Evolutionary conservation across 2,329 filamentous ascomycete species (phyloP), one percentile per base, ranked within the genome.

Genomic region (Diplocarpon rosae): DNA sequence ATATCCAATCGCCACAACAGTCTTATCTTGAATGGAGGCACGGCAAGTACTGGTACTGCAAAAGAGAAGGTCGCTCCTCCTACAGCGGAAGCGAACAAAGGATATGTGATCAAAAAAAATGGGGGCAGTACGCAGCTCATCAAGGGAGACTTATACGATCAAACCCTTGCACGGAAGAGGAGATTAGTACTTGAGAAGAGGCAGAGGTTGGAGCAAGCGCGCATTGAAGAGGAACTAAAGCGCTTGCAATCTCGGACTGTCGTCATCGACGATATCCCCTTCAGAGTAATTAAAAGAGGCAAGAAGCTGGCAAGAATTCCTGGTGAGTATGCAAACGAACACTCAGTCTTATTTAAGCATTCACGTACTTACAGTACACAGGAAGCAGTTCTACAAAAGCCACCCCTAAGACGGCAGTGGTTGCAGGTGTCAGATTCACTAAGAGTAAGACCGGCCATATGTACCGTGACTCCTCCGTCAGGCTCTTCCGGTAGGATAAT

Each of bases 391-490:
- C 73, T 31, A 71, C 76, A 43, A 77, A 74, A 42, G 69, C 73
- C 38, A 93, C 87, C 2, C 88, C 88, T 0, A 92, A 88, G 64
- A 75, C 72, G 51, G 73, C 81, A 33, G 67, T 70, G 5, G 69
- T 94, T 49, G 85, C 83, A 42, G 85, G 86, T 34, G 84, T 94
- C 56, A 79, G 76, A 52, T 95, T 94, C 61, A 74, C 86, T 57
- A 77, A 88, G 53, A 94, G 85, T 64, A 93, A 90, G 62, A 83
- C 82, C 55, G 88, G 88, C 50, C 95, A 94, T 56, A 74, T 95
- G 20, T 83, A 89, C 59, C 82, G 86, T 44, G 75, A 83, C 57
- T 80, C 83, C 51, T 72, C 87, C 45, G 75, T 90, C 48, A 80
- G 81, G 61, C 79, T 80, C 51, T 83, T 85, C 63, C 80, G 77